phyloP scores from a whole-genome alignment of 2,329 filamentous ascomycete species.

The Metarhizium rileyi region DNA sequence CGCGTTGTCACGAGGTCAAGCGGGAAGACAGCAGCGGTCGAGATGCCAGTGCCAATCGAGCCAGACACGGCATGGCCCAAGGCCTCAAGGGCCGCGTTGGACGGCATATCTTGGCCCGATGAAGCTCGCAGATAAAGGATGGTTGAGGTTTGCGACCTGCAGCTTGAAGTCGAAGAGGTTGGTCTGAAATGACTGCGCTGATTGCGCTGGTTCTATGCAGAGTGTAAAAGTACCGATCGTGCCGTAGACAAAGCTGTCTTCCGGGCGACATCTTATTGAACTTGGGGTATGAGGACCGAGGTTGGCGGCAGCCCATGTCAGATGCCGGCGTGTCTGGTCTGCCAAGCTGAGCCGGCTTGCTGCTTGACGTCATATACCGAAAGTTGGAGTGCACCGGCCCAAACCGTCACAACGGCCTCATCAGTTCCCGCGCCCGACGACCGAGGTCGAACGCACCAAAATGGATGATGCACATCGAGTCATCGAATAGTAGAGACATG shows the following conservation, averaged over 20 bases:
- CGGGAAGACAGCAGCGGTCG: constrained; percentile 71
- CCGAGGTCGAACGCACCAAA: too few species aligned
- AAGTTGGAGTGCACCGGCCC: too few species aligned
- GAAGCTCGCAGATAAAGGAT: background rate
- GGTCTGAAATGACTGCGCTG: background rate
- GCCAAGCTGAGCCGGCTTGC: too few species aligned
- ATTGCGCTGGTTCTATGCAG: background rate
- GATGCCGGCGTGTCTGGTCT: too few species aligned
- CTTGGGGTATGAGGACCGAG: background rate
- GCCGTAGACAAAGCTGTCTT: background rate
- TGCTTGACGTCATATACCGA: background rate
- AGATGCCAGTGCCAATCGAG: constrained; percentile 66
- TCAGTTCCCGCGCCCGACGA: too few species aligned
- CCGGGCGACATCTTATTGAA: background rate
- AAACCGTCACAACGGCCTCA: too few species aligned
- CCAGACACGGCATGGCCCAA: constrained; percentile 76
- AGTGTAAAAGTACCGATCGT: background rate
- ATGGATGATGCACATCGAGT: too few species aligned
- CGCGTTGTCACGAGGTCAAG: constrained; percentile 74
- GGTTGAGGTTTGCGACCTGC: background rate
- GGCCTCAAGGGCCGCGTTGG: constrained; percentile 48
- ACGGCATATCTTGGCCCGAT: constrained; percentile 16
- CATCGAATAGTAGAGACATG: too few species aligned
- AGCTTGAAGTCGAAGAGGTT: background rate
- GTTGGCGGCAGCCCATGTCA: background rate